Percentiles rank a stretch among this genome's conserved stretches.
Conservation (phyloP, 106 monocot species). For the Dioscorea dumetorum region DNA sequence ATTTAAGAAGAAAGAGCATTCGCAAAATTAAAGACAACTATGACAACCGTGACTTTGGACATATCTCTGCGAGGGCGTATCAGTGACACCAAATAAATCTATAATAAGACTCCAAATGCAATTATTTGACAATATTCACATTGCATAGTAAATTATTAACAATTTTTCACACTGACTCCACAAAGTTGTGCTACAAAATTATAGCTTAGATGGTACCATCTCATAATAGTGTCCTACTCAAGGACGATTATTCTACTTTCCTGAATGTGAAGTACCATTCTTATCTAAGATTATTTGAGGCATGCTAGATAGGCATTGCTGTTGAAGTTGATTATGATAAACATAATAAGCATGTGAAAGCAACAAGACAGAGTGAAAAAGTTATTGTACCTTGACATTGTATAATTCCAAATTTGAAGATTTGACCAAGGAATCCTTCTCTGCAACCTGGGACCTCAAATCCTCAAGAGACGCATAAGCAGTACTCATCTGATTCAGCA, state of each 20-base stretch:
- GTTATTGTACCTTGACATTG: slow-evolving; percentile 61
- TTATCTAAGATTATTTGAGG: background rate
- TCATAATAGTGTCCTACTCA: background rate
- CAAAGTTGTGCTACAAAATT: too few species aligned
- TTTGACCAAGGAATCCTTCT: slow-evolving; percentile 72
- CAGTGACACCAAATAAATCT: too few species aligned
- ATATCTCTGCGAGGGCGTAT: too few species aligned
- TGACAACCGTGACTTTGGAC: too few species aligned
- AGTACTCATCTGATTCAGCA: slow-evolving; percentile 40
- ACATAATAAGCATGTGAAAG: background rate
- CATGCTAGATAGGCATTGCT: too few species aligned
- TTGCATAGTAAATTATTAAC: too few species aligned
- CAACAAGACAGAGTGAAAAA: background rate
- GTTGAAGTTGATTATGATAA: background rate
- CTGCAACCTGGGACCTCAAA: slow-evolving; percentile 34
- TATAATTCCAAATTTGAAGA: slow-evolving; percentile 54
- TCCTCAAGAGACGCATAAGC: slow-evolving; percentile 35
- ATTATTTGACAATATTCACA: too few species aligned
- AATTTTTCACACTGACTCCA: too few species aligned
- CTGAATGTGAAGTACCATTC: background rate
- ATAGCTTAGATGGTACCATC: background rate
- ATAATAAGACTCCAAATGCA: too few species aligned
- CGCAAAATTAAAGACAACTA: too few species aligned
- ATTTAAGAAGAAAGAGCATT: background rate
- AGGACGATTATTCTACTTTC: background rate